Base-by-base conservation (phyloP, 805 yeast species). In the Saitoella complicata region DNA sequence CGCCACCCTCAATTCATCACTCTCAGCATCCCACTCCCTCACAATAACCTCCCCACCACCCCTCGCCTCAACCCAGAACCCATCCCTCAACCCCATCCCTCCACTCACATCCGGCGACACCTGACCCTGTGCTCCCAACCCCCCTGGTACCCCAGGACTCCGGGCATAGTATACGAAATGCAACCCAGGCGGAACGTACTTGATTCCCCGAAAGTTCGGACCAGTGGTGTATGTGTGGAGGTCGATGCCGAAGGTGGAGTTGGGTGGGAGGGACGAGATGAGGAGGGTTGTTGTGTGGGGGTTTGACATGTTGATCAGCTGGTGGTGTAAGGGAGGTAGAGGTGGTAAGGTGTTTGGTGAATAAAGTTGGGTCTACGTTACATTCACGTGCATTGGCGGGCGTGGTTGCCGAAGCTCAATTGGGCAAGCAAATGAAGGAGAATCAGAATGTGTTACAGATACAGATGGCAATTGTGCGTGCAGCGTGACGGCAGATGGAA, bases 151-250 rank as follows among this genome's bases (percentile, higher is more conserved):
- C 21, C 4, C 21, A 2, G 21, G 4, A 21, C 4, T 21, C 21
- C 21, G 21, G 21, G 21, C 21, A 21, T 21, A 67, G 56, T 78
- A 83, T 8, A 77, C 51, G 1, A 75, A 57, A 56, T 78, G 84
- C 0, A 67, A 40, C 0, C 83, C 83, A 3, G 55, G 46, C 0
- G 73, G 67, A 4, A 78, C 60, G 11, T 59, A 56, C 49, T 74
- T 75, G 49, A 78, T 64, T 1, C 83, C 83, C 46, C 58, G 61
- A 29, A 72, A 59, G 2, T 58, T 45, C 7, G 56, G 47, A 30
- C 64, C 66, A 6, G 69, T 53, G 34, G 60, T 62, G 61, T 73
- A 71, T 54, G 69, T 72, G 47, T 65, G 69, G 13, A 68, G 54
- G 48, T 74, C 78, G 30, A 73, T 65, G 1, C 79, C 79, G 0